phyloP scores from a whole-genome alignment of 2,329 filamentous ascomycete species.

The Westerdykella ornata region DNA sequence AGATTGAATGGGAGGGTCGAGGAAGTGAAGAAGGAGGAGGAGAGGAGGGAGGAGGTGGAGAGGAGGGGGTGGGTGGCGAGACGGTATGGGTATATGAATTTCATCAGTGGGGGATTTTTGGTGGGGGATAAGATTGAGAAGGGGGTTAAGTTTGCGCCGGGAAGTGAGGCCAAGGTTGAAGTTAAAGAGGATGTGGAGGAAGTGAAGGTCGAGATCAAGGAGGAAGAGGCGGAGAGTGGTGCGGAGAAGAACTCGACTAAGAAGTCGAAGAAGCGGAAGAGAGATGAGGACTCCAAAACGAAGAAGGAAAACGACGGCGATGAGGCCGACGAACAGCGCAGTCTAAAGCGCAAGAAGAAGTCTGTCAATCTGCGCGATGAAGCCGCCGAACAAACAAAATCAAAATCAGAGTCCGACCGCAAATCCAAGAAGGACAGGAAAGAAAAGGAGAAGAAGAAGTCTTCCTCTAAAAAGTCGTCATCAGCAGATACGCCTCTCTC shows the following conservation, averaged over 20 bases:
- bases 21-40: constrained; percentile 63
- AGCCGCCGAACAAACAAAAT: constrained; percentile 16
- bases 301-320: constrained; percentile 25
- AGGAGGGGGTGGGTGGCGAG: constrained; percentile 66
- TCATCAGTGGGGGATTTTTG: constrained; percentile 76
- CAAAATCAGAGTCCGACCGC: constrained; percentile 4
- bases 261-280: constrained; percentile 31
- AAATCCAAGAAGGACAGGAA: constrained; percentile 32
- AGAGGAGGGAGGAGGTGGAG: constrained; percentile 61
- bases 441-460: constrained; percentile 24
- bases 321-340: constrained; percentile 22
- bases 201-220: constrained; percentile 35
- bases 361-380: constrained; percentile 29
- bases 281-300: constrained; percentile 9
- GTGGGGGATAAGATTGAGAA: constrained; percentile 52
- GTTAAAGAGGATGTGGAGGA: constrained; percentile 40
- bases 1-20: constrained; percentile 81
- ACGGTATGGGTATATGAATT: constrained; percentile 74
- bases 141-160: constrained; percentile 41
- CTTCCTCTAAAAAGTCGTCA: constrained; percentile 5
- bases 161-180: constrained; percentile 38
- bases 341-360: constrained; percentile 36
- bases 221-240: constrained; percentile 25
- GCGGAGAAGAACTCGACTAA: constrained; percentile 10
- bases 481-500: constrained; percentile 13